Percentiles rank a stretch among this genome's conserved stretches.
Conservation (phyloP, 2,329 filamentous ascomycete species). For the Beauveria bassiana region DNA sequence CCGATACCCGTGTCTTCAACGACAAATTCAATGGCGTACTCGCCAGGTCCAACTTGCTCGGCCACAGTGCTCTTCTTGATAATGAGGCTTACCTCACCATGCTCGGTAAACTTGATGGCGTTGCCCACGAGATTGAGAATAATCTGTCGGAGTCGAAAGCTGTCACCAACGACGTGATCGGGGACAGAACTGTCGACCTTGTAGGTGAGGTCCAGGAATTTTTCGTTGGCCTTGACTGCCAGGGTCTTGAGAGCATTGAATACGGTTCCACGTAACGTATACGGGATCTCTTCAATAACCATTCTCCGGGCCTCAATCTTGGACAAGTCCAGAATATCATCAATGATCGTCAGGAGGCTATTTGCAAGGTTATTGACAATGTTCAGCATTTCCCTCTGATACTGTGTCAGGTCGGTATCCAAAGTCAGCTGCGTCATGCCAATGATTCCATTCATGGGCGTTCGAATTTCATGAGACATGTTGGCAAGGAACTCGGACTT, state of each 20-base stretch:
- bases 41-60: conserved; percentile 56
- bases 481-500: conserved; percentile 98
- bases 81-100: conserved; percentile 91
- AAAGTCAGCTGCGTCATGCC: conserved; percentile 96
- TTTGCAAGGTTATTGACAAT: conserved; percentile 96
- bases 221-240: conserved; percentile 95
- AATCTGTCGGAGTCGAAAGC: conserved; percentile 91
- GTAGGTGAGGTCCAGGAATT: conserved; percentile 86
- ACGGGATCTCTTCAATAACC: conserved; percentile 97
- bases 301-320: conserved; percentile 93
- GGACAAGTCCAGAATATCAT: conserved; percentile 67
- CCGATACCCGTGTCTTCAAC: conserved; percentile 96
- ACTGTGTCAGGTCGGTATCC: conserved; percentile 88
- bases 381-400: conserved; percentile 96
- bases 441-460: conserved; percentile 95
- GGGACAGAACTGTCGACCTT: conserved; percentile 89
- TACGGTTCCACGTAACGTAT: conserved; percentile 86
- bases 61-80: conserved; percentile 63
- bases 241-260: conserved; percentile 96
- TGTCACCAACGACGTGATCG: conserved; percentile 92
- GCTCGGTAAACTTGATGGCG: conserved; percentile 97
- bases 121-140: conserved; percentile 97
- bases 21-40: conserved; percentile 92
- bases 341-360: conserved; percentile 93
- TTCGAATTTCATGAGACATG: conserved; percentile 98